These are phyloP conservation scores for Fraxinus americana DNA, from an alignment of 257 asterid genomes.

Conservation along the genomic window DNA sequence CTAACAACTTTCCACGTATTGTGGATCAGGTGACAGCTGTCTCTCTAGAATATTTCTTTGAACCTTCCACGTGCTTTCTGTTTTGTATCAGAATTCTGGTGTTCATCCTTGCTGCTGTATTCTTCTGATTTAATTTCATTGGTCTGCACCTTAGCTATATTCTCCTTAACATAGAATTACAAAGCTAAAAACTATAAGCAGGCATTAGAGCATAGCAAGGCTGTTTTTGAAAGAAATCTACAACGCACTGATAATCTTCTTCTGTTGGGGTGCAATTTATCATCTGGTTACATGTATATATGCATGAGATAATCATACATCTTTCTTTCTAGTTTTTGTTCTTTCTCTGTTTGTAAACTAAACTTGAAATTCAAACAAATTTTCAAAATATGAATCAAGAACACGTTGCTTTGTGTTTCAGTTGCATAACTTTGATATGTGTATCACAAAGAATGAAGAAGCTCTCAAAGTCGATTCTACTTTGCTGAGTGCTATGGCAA, in stretches of 20 bases:
- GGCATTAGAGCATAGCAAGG: conserved; percentile 89
- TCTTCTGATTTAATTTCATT: too few relatives aligned
- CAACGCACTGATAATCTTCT: conserved; percentile 95
- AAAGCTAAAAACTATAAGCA: conserved; percentile 80
- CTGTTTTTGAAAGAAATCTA: conserved; percentile 80
- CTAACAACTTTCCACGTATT: too few relatives aligned
- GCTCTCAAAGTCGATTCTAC: conserved; percentile 87
- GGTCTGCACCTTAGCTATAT: too few relatives aligned
- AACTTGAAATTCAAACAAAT: too few relatives aligned
- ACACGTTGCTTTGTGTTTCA: too few relatives aligned
- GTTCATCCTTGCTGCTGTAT: too few relatives aligned
- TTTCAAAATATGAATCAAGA: too few relatives aligned
- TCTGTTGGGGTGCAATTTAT: conserved; percentile 82
- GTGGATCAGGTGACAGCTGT: too few relatives aligned
- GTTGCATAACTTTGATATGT: conserved; percentile 82
- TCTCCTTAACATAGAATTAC: too few relatives aligned
- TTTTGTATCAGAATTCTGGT: too few relatives aligned
- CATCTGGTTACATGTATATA: conserved; percentile 64
- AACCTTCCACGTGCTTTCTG: too few relatives aligned
- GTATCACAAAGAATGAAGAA: conserved; percentile 94
- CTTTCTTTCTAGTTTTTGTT: conserved; percentile 2
- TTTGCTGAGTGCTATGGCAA: conserved; percentile 98
- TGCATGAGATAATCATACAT: background rate
- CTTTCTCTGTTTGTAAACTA: background rate
- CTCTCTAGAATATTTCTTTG: too few relatives aligned